Percentiles rank a stretch among this genome's conserved stretches.
Conservation (phyloP, 2,329 filamentous ascomycete species). For the Fusarium verrucosum region DNA sequence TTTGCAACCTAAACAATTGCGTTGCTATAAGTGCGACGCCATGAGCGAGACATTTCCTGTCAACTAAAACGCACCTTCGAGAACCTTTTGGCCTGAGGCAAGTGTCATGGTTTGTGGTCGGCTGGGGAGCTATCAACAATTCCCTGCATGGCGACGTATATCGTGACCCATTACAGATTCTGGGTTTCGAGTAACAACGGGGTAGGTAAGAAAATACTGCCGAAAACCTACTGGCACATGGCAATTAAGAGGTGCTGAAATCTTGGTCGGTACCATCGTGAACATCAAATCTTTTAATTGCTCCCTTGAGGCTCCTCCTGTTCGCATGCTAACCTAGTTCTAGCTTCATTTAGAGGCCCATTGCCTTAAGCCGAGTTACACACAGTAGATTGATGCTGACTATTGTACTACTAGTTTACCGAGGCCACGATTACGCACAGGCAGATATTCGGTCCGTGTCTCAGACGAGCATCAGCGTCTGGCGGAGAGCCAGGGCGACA, state of each 20-base stretch:
- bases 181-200: neutral
- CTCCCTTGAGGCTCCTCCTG: neutral
- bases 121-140: neutral
- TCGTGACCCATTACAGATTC: neutral
- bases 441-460: conserved; percentile 21
- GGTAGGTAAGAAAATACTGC: neutral
- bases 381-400: conserved; percentile 1
- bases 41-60: conserved; percentile 10
- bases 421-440: conserved; percentile 9
- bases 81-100: neutral
- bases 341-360: neutral
- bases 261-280: neutral
- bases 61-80: neutral
- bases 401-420: conserved; percentile 2
- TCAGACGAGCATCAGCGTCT: conserved; percentile 7
- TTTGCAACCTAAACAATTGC: neutral
- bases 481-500: neutral
- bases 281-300: neutral
- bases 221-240: too few species aligned
- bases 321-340: neutral
- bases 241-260: neutral
- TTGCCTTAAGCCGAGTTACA: conserved; percentile 4
- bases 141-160: neutral
- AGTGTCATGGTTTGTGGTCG: neutral
- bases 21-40: neutral